Evolutionary conservation across 108 stramenopile genomes (phyloP).

Genomic region (Conticribra guillardii): DNA sequence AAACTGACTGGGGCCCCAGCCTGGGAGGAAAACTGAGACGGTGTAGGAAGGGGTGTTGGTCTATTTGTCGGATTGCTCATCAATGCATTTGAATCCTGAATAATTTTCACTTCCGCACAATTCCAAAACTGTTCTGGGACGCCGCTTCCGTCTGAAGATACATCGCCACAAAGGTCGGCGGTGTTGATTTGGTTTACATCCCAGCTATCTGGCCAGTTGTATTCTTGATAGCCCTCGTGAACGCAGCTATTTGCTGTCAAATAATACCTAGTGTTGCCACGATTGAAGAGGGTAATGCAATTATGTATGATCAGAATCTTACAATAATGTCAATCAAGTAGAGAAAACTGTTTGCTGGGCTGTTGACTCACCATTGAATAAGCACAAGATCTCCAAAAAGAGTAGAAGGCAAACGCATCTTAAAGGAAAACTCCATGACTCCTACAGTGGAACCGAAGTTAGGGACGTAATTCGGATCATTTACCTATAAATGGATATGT

Average conservation of each 20-base stretch:
- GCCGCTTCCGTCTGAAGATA: constrained; percentile 33
- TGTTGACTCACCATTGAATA: constrained; percentile 61
- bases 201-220: constrained; percentile 49
- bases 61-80: neutral
- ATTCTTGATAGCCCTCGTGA: constrained; percentile 44
- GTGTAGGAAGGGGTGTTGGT: neutral
- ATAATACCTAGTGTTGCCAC: constrained; percentile 32
- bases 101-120: constrained; percentile 34
- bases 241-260: constrained; percentile 53
- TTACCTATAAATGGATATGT: too few relatives aligned
- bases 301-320: neutral
- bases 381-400: constrained; percentile 69
- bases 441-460: constrained; percentile 21
- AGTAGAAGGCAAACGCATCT: constrained; percentile 55
- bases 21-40: neutral
- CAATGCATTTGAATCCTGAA: neutral
- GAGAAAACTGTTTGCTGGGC: neutral
- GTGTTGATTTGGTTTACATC: neutral
- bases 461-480: constrained; percentile 22
- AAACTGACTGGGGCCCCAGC: constrained; percentile 6
- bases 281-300: neutral
- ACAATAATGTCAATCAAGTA: neutral
- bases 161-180: constrained; percentile 17
- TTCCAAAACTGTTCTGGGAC: constrained; percentile 45
- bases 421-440: constrained; percentile 45